Percentiles rank a stretch among this genome's conserved stretches.
phyloP scores from a whole-genome alignment of 441 rosid genomes.

The Adansonia grandidieri region DNA sequence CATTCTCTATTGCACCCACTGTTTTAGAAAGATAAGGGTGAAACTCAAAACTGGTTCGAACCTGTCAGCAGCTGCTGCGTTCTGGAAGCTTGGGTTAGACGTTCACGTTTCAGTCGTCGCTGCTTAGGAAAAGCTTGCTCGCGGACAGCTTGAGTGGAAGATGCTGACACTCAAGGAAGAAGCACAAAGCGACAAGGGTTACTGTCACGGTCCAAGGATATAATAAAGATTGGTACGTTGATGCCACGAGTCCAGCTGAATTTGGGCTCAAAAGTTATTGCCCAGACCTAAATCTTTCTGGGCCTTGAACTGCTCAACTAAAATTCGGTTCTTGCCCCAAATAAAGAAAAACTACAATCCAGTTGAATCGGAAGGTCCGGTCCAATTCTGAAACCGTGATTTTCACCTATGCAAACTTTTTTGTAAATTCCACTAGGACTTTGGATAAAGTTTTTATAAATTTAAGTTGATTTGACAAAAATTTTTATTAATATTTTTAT shows the following conservation, averaged over 20 bases:
- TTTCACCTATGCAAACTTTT: too few relatives aligned
- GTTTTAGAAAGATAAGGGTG: background rate
- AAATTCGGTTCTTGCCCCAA: background rate
- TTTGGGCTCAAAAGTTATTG: background rate
- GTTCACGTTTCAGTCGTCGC: background rate
- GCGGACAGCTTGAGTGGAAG: background rate
- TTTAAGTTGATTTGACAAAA: too few relatives aligned
- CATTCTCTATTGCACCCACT: constrained; percentile 42
- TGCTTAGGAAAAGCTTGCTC: background rate
- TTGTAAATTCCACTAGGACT: too few relatives aligned
- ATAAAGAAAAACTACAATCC: too few relatives aligned
- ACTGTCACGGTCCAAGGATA: background rate
- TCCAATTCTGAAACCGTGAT: too few relatives aligned
- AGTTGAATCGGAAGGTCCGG: background rate
- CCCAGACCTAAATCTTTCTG: background rate
- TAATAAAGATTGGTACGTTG: background rate
- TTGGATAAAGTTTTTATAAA: too few relatives aligned
- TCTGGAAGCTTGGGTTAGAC: background rate
- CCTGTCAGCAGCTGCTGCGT: background rate
- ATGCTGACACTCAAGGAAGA: background rate
- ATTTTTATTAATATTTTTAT: too few relatives aligned
- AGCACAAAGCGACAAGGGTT: background rate
- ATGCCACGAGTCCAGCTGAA: background rate
- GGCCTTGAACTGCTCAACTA: background rate
- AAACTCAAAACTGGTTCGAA: background rate